phyloP scores from a whole-genome alignment of 1,284 basidiomycete genomes.

The Sparassis latifolia region DNA sequence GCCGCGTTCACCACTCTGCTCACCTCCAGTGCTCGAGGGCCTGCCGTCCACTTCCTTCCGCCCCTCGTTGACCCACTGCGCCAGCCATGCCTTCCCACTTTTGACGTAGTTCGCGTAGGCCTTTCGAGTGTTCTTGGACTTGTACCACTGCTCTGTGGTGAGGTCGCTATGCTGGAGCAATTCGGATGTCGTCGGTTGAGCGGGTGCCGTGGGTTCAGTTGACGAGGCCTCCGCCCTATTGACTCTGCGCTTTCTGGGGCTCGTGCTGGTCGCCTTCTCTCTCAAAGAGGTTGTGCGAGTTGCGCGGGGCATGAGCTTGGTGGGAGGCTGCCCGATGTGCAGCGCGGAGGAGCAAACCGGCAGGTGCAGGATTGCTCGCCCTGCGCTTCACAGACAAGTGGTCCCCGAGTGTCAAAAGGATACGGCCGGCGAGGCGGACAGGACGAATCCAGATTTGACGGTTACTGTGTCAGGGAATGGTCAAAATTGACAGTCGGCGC shows the following conservation, averaged over 20 bases:
- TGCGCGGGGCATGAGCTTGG: not conserved
- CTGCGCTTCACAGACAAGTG: no score
- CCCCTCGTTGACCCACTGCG: not conserved
- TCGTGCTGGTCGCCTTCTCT: not conserved
- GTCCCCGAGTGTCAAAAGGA: no score
- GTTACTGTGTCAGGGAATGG: no score
- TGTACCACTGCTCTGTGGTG: not conserved
- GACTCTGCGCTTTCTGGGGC: not conserved
- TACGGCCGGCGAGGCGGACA: no score
- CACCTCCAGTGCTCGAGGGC: not conserved
- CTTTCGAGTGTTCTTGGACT: not conserved
- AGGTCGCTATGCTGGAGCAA: not conserved
- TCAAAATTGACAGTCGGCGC: no score
- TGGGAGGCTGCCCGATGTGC: no score
- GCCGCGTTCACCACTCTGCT: not conserved
- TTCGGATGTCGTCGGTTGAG: not conserved
- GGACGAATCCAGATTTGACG: no score
- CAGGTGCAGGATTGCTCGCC: no score
- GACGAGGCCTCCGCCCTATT: not conserved
- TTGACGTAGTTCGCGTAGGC: not conserved
- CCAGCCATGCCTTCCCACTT: slow-evolving; percentile 1
- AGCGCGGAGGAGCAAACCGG: no score
- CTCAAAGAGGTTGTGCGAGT: not conserved
- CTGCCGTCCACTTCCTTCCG: not conserved
- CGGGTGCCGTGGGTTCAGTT: not conserved